Base-by-base conservation (phyloP, 805 yeast species). In the Teunomyces pallodes region DNA sequence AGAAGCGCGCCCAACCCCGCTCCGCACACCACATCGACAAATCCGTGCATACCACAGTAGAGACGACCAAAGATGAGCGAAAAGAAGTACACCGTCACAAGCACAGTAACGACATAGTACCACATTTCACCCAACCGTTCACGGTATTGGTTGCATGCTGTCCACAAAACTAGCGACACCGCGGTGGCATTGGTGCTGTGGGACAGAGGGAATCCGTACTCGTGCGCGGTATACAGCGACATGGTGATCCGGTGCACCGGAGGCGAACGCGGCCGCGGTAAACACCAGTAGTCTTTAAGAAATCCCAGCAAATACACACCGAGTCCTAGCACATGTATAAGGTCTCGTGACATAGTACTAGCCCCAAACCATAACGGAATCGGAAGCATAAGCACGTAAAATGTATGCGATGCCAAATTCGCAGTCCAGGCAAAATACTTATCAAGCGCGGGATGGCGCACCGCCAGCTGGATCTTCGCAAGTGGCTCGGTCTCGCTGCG, bases 41-140 rank as follows among this genome's bases (percentile, higher is more conserved):
- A 79, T 2, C 99, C 98, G 68, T 94, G 99, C 99, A 92, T 92
- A 3, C 99, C 99, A 64, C 96, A 90, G 69, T 94, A 92, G 8
- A 92, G 60, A 47, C 99, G 75, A 13, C 99, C 99, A 51, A 82
- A 62, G 1, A 87, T 78, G 50, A 94, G 71, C 6, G 90, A 81
- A 32, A 75, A 50, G 58, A 82, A 83, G 62, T 90, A 90, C 17
- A 79, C 42, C 13, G 57, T 47, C 24, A 75, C 53, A 12, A 56
- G 39, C 43, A 33, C 47, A 36, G 50, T 52, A 36, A 42, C 33
- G 17, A 20, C 56, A 55, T 10, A 65, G 4, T 60, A 43, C 29
- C 30, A 12, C 10, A 10, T n/a, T 12, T 29, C 30, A 5, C 45
- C 45, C 12, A 32, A 10, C 16, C 9, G 17, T n/a, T 10, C 20